Evolutionary conservation across 257 asterid species (phyloP).

Genomic region (Solanum chiquidenum): DNA sequence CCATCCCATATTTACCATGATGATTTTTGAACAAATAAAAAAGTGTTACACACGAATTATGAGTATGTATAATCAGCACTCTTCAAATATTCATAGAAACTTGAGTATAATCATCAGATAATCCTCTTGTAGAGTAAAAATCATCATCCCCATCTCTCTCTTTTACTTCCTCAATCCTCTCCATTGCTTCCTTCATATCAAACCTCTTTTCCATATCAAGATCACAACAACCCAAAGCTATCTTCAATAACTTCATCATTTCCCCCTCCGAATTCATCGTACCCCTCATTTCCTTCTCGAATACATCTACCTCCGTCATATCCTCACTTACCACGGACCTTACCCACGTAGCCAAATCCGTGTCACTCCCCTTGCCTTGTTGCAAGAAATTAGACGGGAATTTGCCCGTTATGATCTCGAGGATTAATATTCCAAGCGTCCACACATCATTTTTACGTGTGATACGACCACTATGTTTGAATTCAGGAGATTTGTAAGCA

Average conservation of each 20-base stretch:
- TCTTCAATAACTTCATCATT: slow-evolving; percentile 49
- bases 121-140: slow-evolving; percentile 47
- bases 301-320: slow-evolving; percentile 22
- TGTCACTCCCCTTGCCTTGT: slow-evolving; percentile 36
- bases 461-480: slow-evolving; percentile 43
- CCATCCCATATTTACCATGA: background rate
- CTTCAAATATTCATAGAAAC: background rate
- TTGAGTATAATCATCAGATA: slow-evolving; percentile 40
- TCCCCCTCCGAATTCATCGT: slow-evolving; percentile 29
- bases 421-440: slow-evolving; percentile 70
- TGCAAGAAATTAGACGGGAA: slow-evolving; percentile 59
- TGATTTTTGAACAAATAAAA: slow-evolving; percentile 4
- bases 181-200: slow-evolving; percentile 48
- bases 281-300: slow-evolving; percentile 54
- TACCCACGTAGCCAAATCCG: slow-evolving; percentile 50
- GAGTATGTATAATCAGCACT: background rate
- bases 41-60: background rate
- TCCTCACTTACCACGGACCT: slow-evolving; percentile 18
- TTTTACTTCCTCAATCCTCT: slow-evolving; percentile 50
- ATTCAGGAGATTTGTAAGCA: slow-evolving; percentile 80
- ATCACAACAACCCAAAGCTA: slow-evolving; percentile 58
- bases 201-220: slow-evolving; percentile 46
- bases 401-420: slow-evolving; percentile 62
- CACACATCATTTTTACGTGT: slow-evolving; percentile 75
- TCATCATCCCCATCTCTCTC: slow-evolving; percentile 26